Evolutionary conservation across 345 rosid genomes (phyloP), one percentile per base, ranked within the genome.

Genomic region (Sapria himalayana): DNA sequence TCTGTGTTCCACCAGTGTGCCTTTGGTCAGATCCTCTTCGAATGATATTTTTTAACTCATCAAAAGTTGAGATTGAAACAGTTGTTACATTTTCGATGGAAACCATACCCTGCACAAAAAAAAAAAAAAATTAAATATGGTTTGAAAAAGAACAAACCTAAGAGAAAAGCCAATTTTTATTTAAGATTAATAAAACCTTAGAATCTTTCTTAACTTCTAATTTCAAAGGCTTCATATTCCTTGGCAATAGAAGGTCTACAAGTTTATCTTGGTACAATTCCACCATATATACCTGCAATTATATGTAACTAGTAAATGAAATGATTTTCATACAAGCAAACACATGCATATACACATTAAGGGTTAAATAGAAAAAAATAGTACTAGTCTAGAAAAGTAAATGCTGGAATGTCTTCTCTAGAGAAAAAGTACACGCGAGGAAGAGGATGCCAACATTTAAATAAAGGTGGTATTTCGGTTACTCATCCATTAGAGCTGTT

Each of bases 251-350:
- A 59, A 89, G 94, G 51, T 89, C 94, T 21, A 79, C 67, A 44
- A 89, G 81, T 11, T 75, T 79, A 56, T 89, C 98, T 63, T 89
- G 98, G 64, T 89, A 89, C 39, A 89, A 48, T 67, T 89, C 94
- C 57, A 89, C 91, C 80, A 89, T 79, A 45, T 76, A 89, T 35
- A 82, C 91, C 94, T 89, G 59, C 62, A 65, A 37, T 50, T 52
- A 41, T 22, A 16, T n/a, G 15, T 33, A 13, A 33, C 9, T n/a
- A n/a, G n/a, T n/a, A n/a, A n/a, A n/a, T n/a, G n/a, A n/a, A n/a
- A n/a, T n/a, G n/a, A n/a, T n/a, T n/a, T n/a, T n/a, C n/a, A n/a
- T n/a, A n/a, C n/a, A n/a, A n/a, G n/a, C n/a, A n/a, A n/a, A n/a
- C n/a, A n/a, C n/a, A n/a, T n/a, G n/a, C n/a, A n/a, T n/a, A 54